Percentiles rank a stretch among this genome's conserved stretches.
phyloP scores from a whole-genome alignment of 1,284 basidiomycete genomes.

The Tetrapyrgos nigripes region DNA sequence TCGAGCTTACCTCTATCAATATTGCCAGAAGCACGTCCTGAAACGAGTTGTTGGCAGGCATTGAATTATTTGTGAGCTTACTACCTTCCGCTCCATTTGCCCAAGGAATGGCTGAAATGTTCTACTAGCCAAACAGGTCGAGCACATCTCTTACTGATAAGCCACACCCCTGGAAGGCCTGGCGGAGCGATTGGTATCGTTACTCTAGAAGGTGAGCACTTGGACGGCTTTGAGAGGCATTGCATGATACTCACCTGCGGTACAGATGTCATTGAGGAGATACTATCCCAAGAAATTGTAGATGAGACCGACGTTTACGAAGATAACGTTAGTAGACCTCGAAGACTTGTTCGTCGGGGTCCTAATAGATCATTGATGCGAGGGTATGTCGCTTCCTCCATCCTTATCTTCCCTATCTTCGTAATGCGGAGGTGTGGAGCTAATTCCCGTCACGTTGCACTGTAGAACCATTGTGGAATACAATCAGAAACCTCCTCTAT shows the following conservation, averaged over 20 bases:
- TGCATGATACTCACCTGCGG: neutral
- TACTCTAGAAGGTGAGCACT: conserved; percentile 58
- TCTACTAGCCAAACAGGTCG: conserved; percentile 93
- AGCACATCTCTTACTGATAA: conserved; percentile 91
- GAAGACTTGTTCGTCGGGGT: conserved; percentile 67
- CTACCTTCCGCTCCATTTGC: no score
- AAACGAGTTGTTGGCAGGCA: conserved; percentile 89
- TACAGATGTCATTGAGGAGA: conserved; percentile 66
- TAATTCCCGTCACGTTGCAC: no score
- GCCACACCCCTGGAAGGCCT: conserved; percentile 78
- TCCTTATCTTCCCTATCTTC: no score
- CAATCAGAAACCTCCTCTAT: neutral
- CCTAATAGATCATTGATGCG: conserved; percentile 83
- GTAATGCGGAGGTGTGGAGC: no score
- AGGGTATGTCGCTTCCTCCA: conserved; percentile 53
- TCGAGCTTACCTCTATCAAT: conserved; percentile 79
- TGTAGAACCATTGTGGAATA: neutral
- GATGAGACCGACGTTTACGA: conserved; percentile 91
- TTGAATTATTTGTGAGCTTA: conserved; percentile 79
- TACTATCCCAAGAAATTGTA: conserved; percentile 88
- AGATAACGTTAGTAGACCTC: conserved; percentile 87
- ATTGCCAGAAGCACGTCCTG: conserved; percentile 89
- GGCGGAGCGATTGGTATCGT: conserved; percentile 87
- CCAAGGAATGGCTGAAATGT: no score
- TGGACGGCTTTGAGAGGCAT: neutral